Base-by-base conservation (phyloP, 495 filamentous ascomycete species). In the Stereocaulon alpinum region DNA sequence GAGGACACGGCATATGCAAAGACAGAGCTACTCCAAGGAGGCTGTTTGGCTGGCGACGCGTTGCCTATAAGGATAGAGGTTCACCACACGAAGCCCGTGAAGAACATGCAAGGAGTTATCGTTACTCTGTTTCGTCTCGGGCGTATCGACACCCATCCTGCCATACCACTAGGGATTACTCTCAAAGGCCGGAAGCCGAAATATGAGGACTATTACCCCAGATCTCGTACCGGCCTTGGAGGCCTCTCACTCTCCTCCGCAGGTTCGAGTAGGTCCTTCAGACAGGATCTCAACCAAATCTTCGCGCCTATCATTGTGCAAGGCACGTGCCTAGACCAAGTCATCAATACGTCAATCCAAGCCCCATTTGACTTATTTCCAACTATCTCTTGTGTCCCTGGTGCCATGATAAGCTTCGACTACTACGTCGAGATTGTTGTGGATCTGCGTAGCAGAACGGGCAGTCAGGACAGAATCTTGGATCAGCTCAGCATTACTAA, bases 401-500 rank as follows among this genome's bases (percentile, higher is more conserved):
- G 91, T 22, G 82, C 84, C 27, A 90, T 96, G 80, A 94, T 98
- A 61, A 88, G 84, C 61, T 97, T 98, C 72, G 87, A 85, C 63
- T 97, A 98, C 67, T 88, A 87, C 63, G 80, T 96, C 27, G 93
- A 98, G 69, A 87, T 96, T 3, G 85, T 97, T 22, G 79, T 96
- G 2, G 93, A 98, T 66, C 75, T 96, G 10, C 89, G 92, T 30
- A 91, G 92, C 15, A 96, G 89, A 66, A 76, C 95, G 5, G 82
- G 83, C 22, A 82, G 84, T 6, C 66, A 68, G 55, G 82, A 89
- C 65, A 71, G 85, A 37, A 80, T 81, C 68, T 69, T 86, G 62
- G 79, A 80, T 56, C 77, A 79, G 53, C 70, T 81, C 58, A 82
- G 76, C 55, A 75, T 83, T 64, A 73, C 81, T 17, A 77, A 74